Evolutionary conservation across 2,329 filamentous ascomycete species (phyloP), one percentile per base, ranked within the genome.

Genomic region (Malbranchea zuffiana): DNA sequence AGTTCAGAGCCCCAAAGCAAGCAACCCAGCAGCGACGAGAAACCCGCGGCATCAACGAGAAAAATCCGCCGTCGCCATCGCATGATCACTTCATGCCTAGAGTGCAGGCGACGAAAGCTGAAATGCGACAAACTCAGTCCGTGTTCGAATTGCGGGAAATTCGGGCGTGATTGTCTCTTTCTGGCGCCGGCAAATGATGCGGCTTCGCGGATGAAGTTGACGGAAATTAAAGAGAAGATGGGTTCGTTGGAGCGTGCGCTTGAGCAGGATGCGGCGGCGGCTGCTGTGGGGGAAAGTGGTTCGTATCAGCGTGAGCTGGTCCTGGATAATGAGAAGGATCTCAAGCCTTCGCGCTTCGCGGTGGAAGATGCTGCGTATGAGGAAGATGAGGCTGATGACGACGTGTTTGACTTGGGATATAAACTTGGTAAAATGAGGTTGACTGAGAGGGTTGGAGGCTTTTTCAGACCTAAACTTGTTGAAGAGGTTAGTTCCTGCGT

Each of bases 151-250:
- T 59, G 57, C 46, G 47, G 56, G 42, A 70, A 68, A 50, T 65
- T 66, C 31, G 59, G 55, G 15, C 64, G 69, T 16, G 68, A 72
- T 13, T 75, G 72, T 47, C 52, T 81, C 24, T 83, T 81, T 51
- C 67, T 84, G 23, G 73, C 75, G 2, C 71, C 75, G 0, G 71
- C 75, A 15, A 63, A 82, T n/a, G 80, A 85, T 54, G 70, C 79
- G 42, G 74, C 73, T 5, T 75, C 75, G 36, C 78, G 82, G 56
- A 67, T 78, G 47, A 78, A 77, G 48, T 66, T 86, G 37, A 80
- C 78, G 3, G 78, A 84, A 50, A 78, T 86, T 55, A 86, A 86
- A 60, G 81, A 86, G 55, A 79, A 80, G 57, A 81, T 85, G 57
- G 80, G 79, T 17, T 74, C 72, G 6, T 60, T 85, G 12, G 81